Base-by-base conservation (phyloP, 495 filamentous ascomycete genomes). In the Aspergillus nanangensis region DNA sequence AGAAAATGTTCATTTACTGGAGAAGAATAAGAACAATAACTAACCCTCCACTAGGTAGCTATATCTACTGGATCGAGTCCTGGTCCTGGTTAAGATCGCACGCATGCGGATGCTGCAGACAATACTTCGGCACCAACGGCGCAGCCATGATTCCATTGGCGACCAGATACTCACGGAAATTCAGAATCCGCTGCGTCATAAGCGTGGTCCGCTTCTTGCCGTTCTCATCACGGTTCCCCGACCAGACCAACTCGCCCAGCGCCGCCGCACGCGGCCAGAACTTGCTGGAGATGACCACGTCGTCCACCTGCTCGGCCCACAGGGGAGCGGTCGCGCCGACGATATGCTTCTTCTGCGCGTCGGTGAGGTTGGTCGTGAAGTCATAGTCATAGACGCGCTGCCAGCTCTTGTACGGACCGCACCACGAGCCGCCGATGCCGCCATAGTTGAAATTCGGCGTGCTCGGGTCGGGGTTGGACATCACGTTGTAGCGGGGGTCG, bases 381-480 rank as follows among this genome's bases (percentile, higher is more conserved):
- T 80, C 77, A 57, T 71, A 80, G 62, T 77, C 73, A 62, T 80
- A 80, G 60, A 80, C 78, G 14, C 77, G 74, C 51, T 80, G 77
- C 77, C 77, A 80, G 50, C 75, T 76, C 55, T 80, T 80, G 63
- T 80, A 80, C 0, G 77, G 77, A 0, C 68, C 75, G 51, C 77
- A 80, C 77, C 77, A 80, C 46, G 66, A 72, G n/a, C 75, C 77
- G 15, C 77, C 77, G 43, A 54, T 55, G 48, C 71, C 77, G 31
- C 63, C 66, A 47, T 69, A 80, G 65, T 80, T 80, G 65, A 78
- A 77, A 56, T 60, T 78, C 3, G 69, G 63, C 21, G 52, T 57
- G 31, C 54, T 47, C 3, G 58, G 55, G 47, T 67, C 65, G 0
- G 74, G 71, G 57, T 79, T 79, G 19, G 49, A 47, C 65, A 63